A percentile compares a stretch with the other conserved stretches of the same genome.
These are phyloP conservation scores for Lodderomyces margitis DNA, from an alignment of 1,139 yeast species.

Conservation along the genomic window DNA sequence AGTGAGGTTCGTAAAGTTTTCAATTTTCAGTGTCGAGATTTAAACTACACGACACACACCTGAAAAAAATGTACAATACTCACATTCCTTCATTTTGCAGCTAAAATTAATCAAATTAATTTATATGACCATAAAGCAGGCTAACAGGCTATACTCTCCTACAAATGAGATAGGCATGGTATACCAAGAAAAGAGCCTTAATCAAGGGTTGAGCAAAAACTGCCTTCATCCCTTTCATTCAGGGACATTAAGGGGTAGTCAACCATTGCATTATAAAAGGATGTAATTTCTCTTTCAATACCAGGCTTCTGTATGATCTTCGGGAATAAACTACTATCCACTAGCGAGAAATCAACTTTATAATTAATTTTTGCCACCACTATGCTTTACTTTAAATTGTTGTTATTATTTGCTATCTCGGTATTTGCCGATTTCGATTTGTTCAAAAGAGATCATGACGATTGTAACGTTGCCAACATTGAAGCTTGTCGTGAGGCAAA, in stretches of 20 bases:
- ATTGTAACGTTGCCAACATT: not conserved
- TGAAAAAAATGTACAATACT: too few species aligned
- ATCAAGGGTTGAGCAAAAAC: not conserved
- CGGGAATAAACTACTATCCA: too few species aligned
- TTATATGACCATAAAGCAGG: too few species aligned
- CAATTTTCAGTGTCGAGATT: too few species aligned
- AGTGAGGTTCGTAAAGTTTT: too few species aligned
- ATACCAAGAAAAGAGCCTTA: not conserved
- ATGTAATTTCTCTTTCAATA: not conserved
- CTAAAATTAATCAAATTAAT: too few species aligned
- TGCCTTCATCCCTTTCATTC: too few species aligned
- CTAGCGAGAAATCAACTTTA: not conserved
- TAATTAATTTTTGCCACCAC: not conserved
- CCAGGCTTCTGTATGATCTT: not conserved
- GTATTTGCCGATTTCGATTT: not conserved
- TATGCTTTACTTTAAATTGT: not conserved
- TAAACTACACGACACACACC: too few species aligned
- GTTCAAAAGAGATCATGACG: not conserved
- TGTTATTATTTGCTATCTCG: not conserved
- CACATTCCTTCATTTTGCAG: too few species aligned
- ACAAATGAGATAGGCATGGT: too few species aligned
- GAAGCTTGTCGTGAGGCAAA: not conserved
- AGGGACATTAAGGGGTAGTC: too few species aligned
- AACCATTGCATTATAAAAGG: not conserved
- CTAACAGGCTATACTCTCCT: too few species aligned